These are phyloP conservation scores for Pouteria glomerata DNA, from an alignment of 148 eudicot species.

Conservation along the genomic window DNA sequence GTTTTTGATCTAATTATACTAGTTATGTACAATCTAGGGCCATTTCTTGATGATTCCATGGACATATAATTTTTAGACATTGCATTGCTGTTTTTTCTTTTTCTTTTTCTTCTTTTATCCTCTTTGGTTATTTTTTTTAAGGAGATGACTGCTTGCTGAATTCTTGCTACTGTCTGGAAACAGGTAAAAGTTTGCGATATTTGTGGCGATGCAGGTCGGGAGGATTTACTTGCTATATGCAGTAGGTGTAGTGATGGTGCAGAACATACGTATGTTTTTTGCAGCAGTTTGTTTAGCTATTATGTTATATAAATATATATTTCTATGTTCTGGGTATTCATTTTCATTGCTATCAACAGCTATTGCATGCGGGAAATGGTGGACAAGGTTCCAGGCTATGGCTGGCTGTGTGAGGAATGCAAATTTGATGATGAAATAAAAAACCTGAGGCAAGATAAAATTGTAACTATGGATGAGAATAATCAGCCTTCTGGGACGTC, in stretches of 20 bases:
- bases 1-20: not conserved
- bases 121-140: too few relatives aligned
- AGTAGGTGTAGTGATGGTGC: slow-evolving; percentile 88
- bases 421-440: slow-evolving; percentile 38
- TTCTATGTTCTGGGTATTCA: not conserved
- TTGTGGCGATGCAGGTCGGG: slow-evolving; percentile 93
- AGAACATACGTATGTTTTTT: slow-evolving; percentile 73
- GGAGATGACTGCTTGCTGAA: slow-evolving; percentile 1
- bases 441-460: slow-evolving; percentile 30
- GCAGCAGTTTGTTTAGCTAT: not conserved
- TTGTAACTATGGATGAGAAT: slow-evolving; percentile 25
- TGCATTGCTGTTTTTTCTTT: not conserved
- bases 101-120: not conserved
- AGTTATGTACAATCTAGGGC: too few relatives aligned
- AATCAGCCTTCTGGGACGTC: slow-evolving; percentile 37
- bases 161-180: not conserved
- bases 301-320: not conserved
- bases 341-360: slow-evolving; percentile 31
- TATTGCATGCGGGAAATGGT: slow-evolving; percentile 86
- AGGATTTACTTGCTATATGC: slow-evolving; percentile 87
- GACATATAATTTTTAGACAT: not conserved
- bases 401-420: slow-evolving; percentile 98
- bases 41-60: not conserved
- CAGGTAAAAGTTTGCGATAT: slow-evolving; percentile 95
- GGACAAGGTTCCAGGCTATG: slow-evolving; percentile 76